Percentiles rank a stretch among this genome's conserved stretches.
Conservation (phyloP, 148 eudicot species). For the Fagopyrum homotropicum region DNA sequence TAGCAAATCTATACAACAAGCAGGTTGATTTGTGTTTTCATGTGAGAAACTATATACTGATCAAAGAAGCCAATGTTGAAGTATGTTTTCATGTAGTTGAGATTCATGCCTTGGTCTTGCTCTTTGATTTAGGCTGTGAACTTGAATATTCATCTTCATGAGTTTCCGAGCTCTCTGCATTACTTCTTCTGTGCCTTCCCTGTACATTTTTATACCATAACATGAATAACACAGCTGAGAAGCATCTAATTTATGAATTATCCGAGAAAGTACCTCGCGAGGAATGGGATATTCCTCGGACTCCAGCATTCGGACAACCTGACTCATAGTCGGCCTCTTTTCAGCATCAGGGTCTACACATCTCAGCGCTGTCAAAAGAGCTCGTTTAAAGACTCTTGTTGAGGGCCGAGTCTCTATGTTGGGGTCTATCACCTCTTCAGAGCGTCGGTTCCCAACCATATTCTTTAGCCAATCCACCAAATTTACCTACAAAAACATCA, state of each 20-base stretch:
- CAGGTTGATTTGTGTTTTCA: neutral
- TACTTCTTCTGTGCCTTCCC: slow-evolving; percentile 11
- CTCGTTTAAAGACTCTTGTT: slow-evolving; percentile 66
- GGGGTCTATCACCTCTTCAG: slow-evolving; percentile 83
- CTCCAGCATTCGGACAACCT: slow-evolving; percentile 15
- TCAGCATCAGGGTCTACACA: slow-evolving; percentile 14
- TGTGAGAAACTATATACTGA: slow-evolving; percentile 2
- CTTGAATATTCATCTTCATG: slow-evolving; percentile 1
- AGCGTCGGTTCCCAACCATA: slow-evolving; percentile 84
- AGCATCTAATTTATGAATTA: neutral
- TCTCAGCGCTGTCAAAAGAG: slow-evolving; percentile 30
- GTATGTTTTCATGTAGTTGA: neutral
- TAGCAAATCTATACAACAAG: slow-evolving; percentile 8
- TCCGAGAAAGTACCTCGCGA: slow-evolving; percentile 2
- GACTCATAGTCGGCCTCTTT: slow-evolving; percentile 15
- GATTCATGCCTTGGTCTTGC: slow-evolving; percentile 1
- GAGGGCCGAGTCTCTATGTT: slow-evolving; percentile 61
- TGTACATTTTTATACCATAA: neutral
- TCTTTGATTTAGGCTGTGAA: slow-evolving; percentile 2
- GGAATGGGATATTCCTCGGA: slow-evolving; percentile 12
- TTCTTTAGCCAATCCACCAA: slow-evolving; percentile 93
- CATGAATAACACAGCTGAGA: neutral
- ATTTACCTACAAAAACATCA: slow-evolving; percentile 42
- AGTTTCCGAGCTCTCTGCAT: slow-evolving; percentile 6
- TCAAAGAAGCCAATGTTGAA: slow-evolving; percentile 2